Conservation (phyloP, 768 basidiomycete species). For the Mycena amicta region DNA sequence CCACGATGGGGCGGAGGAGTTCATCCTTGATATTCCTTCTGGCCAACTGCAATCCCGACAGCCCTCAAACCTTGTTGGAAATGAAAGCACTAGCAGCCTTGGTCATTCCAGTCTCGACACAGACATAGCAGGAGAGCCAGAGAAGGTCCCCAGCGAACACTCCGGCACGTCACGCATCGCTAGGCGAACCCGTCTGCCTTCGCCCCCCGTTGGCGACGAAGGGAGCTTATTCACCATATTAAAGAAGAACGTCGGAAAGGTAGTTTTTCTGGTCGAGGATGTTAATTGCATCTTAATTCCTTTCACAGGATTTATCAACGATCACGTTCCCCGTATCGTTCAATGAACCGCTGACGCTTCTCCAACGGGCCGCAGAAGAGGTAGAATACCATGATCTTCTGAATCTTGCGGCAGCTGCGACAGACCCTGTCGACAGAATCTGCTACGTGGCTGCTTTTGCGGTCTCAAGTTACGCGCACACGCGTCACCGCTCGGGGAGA, state of each 20-base stretch:
- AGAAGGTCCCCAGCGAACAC: conserved; percentile 12
- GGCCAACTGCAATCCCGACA: conserved; percentile 42
- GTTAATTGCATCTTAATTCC: not conserved
- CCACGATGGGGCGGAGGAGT: conserved; percentile 67
- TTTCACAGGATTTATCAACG: conserved; percentile 73
- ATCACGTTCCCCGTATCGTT: conserved; percentile 87
- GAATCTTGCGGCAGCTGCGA: conserved; percentile 59
- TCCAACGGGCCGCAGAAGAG: conserved; percentile 84
- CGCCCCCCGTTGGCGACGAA: conserved; percentile 67
- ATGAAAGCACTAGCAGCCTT: conserved; percentile 42
- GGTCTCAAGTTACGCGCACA: conserved; percentile 82
- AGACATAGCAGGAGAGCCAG: conserved; percentile 46
- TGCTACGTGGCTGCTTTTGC: conserved; percentile 84
- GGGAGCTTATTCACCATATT: conserved; percentile 81
- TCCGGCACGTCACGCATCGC: conserved; percentile 33
- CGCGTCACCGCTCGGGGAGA: conserved; percentile 75
- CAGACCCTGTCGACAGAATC: conserved; percentile 67
- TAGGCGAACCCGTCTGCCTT: conserved; percentile 62
- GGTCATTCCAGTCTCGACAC: conserved; percentile 56
- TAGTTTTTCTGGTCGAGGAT: conserved; percentile 27
- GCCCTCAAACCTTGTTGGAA: conserved; percentile 41
- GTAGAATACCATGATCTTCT: conserved; percentile 76
- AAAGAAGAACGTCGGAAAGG: conserved; percentile 90
- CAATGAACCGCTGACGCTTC: conserved; percentile 83
- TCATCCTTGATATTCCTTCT: conserved; percentile 53